Base-by-base conservation (phyloP, 768 basidiomycete species). In the Leccinellum albellum region DNA sequence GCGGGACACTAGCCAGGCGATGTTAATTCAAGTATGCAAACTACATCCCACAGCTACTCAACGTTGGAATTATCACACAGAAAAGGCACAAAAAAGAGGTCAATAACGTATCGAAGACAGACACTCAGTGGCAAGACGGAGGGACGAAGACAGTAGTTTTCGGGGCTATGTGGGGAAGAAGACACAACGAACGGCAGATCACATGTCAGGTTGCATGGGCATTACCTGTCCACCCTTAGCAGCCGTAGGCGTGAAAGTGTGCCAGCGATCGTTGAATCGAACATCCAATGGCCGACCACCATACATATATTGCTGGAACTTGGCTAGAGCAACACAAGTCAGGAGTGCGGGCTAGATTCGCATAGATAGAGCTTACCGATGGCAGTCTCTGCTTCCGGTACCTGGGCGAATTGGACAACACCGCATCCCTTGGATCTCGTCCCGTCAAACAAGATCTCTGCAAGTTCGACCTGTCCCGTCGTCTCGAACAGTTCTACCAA, bases 401-500 rank as follows among this genome's bases (percentile, higher is more conserved):
- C 83, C 65, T 90, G 88, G 26, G 85, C 82, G 70, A 99, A 98
- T 71, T 98, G 95, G 13, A 98, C 96, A 46, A 99, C 91, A 66
- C 96, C 97, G 57, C 89, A 87, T 14, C 96, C 96, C 73, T 97
- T 97, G 50, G 91, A 93, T 54, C 96, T 85, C 0, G 89, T 86
- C 15, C 91, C 90, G 65, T 98, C 95, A 65, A 89, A 94, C 48
- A 99, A 73, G 61, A 98, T 96, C 74, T 99, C 96, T 3, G 96
- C 96, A 32, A 93, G 77, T 67, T 94, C 90, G 33, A 99, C 96
- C 63, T 89, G 88, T 10, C 95, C 96, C 0, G 95, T 97, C 32
- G 96, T 99, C 77, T 98, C 95, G 66, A 99, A 99, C 20, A 99
- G 75, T 74, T 99, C 96, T 21, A 99, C 95, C 45, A 99, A 77